Conservation (phyloP, 306 rosid genomes). For the Dryas octopetala region DNA sequence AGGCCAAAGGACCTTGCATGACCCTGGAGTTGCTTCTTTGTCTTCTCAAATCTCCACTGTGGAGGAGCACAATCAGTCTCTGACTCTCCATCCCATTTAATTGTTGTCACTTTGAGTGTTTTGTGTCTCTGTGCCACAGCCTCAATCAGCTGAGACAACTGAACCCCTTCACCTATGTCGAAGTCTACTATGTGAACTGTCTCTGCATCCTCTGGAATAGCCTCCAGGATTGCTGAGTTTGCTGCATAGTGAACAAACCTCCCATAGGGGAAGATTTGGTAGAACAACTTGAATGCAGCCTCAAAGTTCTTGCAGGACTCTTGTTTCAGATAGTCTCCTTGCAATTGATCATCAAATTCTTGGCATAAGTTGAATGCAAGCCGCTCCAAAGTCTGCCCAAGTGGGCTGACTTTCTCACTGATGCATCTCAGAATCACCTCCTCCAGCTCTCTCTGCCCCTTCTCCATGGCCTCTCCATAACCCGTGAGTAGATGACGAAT, state of each 20-base stretch:
- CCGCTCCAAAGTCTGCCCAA: conserved; percentile 49
- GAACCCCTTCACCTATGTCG: conserved; percentile 50
- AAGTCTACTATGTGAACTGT: conserved; percentile 50
- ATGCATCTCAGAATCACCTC: conserved; percentile 43
- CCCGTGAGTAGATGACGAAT: conserved; percentile 54
- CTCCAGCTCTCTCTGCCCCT: conserved; percentile 38
- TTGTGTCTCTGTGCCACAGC: conserved; percentile 33
- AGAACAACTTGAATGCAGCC: conserved; percentile 34
- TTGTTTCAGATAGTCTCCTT: conserved; percentile 39
- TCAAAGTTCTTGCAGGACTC: conserved; percentile 46
- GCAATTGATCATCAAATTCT: conserved; percentile 19
- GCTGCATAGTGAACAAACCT: conserved; percentile 55
- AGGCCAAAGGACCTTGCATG: conserved; percentile 48
- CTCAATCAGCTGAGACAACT: conserved; percentile 48
- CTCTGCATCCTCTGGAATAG: conserved; percentile 47
- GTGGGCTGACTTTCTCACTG: conserved; percentile 47
- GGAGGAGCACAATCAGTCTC: conserved; percentile 15
- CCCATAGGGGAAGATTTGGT: conserved; percentile 47
- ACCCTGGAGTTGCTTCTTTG: conserved; percentile 34
- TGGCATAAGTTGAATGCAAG: conserved; percentile 48
- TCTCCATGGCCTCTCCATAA: conserved; percentile 45
- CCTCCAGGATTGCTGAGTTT: conserved; percentile 51
- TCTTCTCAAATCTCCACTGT: conserved; percentile 44
- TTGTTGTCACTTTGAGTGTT: conserved; percentile 50
- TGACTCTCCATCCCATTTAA: conserved; percentile 36